Conservation (phyloP, 2,329 filamentous ascomycete species). For the Didymella pomorum region DNA sequence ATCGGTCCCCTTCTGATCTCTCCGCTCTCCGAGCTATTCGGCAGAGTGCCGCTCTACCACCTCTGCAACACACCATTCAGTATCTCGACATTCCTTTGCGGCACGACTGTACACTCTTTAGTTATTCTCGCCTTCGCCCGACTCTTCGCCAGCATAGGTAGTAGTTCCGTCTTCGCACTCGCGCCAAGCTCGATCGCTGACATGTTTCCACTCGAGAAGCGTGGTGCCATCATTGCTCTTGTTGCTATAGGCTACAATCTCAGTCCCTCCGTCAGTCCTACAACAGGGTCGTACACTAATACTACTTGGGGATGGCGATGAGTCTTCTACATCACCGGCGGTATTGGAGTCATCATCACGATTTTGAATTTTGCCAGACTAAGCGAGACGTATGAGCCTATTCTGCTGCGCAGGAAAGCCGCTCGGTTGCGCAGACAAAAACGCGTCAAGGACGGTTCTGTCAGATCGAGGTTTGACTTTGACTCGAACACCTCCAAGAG, state of each 20-base stretch:
- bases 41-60: constrained; percentile 57
- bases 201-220: constrained; percentile 26
- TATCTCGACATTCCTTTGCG: constrained; percentile 62
- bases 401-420: not conserved
- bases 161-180: constrained; percentile 23
- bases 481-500: not conserved
- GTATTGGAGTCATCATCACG: constrained; percentile 3
- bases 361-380: not conserved
- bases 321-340: constrained; percentile 20
- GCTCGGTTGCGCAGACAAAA: not conserved
- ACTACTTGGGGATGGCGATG: constrained; percentile 29
- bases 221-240: constrained; percentile 37
- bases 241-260: constrained; percentile 26
- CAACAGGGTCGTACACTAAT: constrained; percentile 27
- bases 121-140: constrained; percentile 55
- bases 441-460: not conserved
- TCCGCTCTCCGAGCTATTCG: constrained; percentile 40
- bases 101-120: constrained; percentile 58
- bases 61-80: constrained; percentile 66
- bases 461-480: not conserved
- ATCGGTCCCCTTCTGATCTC: constrained; percentile 38
- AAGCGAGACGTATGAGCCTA: not conserved
- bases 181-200: constrained; percentile 37
- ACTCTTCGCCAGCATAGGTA: constrained; percentile 51
- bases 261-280: constrained; percentile 32